A percentile compares a stretch with the other conserved stretches of the same genome.
Evolutionary conservation across 1,284 basidiomycete species (phyloP).

Genomic region (Mrakiaceae sp.): DNA sequence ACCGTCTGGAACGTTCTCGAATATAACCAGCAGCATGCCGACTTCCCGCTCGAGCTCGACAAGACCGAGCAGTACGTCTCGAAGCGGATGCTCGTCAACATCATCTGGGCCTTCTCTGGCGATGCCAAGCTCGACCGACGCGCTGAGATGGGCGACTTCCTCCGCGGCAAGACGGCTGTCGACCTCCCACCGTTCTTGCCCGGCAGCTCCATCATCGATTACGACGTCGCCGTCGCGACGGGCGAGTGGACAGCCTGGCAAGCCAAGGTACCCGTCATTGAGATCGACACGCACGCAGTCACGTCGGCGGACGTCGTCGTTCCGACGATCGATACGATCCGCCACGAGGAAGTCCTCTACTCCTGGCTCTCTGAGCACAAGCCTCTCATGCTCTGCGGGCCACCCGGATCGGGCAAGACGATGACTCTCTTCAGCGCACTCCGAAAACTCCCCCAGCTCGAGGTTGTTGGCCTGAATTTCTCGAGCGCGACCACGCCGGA

Average conservation of each 20-base stretch:
- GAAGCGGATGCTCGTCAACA: conserved; percentile 79
- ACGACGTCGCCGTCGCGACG: conserved; percentile 74
- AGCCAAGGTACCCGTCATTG: conserved; percentile 79
- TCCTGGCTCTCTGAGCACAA: conserved; percentile 99
- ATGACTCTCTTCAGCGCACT: conserved; percentile 99
- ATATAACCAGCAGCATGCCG: conserved; percentile 87
- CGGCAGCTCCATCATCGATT: conserved; percentile 86
- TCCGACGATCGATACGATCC: conserved; percentile 95
- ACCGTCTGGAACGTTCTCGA: conserved; percentile 86
- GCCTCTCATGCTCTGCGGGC: conserved; percentile 95
- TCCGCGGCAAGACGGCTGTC: conserved; percentile 74
- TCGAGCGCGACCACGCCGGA: conserved; percentile 98
- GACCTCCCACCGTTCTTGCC: conserved; percentile 67
- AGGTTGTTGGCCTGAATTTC: conserved; percentile 97
- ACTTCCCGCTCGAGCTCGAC: conserved; percentile 80
- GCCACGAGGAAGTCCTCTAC: conserved; percentile 96
- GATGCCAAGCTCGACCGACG: conserved; percentile 85
- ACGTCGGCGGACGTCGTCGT: conserved; percentile 94
- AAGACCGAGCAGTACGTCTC: conserved; percentile 81
- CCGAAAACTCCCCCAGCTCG: conserved; percentile 95
- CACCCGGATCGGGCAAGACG: conserved; percentile 97
- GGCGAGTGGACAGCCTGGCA: conserved; percentile 92
- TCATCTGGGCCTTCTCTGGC: conserved; percentile 97
- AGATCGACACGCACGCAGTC: conserved; percentile 93
- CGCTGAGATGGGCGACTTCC: conserved; percentile 78